These are phyloP conservation scores for Rhynchospora pubera DNA, from an alignment of 176 grass and related monocot genomes.

Conservation along the genomic window DNA sequence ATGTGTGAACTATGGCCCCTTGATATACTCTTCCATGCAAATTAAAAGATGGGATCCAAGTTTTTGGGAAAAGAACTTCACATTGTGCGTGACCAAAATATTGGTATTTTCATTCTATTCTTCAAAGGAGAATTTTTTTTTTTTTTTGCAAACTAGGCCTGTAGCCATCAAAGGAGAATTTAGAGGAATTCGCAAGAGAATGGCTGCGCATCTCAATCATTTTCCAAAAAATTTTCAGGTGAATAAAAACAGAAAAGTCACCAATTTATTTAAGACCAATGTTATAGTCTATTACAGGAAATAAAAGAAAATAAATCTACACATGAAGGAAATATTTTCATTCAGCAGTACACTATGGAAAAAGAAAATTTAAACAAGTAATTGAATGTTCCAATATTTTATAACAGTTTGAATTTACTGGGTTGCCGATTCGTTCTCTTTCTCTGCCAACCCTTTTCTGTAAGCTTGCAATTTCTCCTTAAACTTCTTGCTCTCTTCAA, in stretches of 20 bases:
- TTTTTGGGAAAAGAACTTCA: constrained; percentile 19
- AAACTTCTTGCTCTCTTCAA: constrained; percentile 81
- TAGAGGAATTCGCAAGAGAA: constrained; percentile 10
- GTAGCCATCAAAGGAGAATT: no score
- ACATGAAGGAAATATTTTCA: neutral
- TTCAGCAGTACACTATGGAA: neutral
- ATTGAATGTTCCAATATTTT: neutral
- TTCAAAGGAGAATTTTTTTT: neutral
- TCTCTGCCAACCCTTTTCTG: constrained; percentile 61
- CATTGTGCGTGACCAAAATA: neutral
- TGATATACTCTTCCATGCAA: constrained; percentile 25
- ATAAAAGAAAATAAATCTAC: neutral
- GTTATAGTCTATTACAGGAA: neutral
- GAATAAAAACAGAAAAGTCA: neutral
- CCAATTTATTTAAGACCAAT: neutral
- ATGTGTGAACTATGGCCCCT: constrained; percentile 18
- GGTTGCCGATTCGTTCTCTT: constrained; percentile 29
- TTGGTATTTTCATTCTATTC: neutral
- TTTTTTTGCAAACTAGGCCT: no score
- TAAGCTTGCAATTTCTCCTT: constrained; percentile 76
- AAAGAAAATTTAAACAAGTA: neutral
- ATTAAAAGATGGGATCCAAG: constrained; percentile 15
- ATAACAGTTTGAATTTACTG: neutral
- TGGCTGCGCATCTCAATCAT: neutral
- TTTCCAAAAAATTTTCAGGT: neutral